Evolutionary conservation across 73 alveolate species (phyloP).

Genomic region (Paramecium bursaria): DNA sequence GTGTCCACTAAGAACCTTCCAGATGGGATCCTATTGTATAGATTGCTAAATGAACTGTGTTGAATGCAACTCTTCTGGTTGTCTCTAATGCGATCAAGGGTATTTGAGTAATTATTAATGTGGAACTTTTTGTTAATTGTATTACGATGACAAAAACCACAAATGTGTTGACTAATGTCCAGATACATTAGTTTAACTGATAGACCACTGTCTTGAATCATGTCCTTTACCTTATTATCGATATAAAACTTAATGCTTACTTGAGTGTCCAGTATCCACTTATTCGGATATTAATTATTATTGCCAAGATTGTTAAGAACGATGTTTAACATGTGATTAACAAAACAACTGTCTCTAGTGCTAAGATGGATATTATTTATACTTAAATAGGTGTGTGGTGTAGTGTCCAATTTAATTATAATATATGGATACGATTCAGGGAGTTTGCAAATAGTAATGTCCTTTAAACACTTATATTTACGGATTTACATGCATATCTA

Average conservation of each 20-base stretch:
- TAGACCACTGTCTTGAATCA: neutral
- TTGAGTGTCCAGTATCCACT: neutral
- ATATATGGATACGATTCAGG: neutral
- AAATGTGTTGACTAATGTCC: conserved; percentile 15
- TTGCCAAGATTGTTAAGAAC: neutral
- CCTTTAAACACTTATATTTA: neutral
- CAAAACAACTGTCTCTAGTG: neutral
- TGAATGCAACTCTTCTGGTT: neutral
- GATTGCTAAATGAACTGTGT: neutral
- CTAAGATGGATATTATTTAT: neutral
- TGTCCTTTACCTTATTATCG: neutral
- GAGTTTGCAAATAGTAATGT: neutral
- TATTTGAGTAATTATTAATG: neutral
- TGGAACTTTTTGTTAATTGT: neutral
- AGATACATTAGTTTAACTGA: neutral
- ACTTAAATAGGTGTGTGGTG: neutral
- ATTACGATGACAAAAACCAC: neutral
- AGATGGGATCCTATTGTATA: neutral
- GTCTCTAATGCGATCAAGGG: neutral
- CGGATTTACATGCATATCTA: neutral
- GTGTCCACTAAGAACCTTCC: neutral
- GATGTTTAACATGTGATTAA: conserved; percentile 2
- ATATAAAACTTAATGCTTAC: neutral
- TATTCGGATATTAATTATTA: neutral
- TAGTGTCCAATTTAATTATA: neutral